Evolutionary conservation across 116 monocot genomes (phyloP), one percentile per base, ranked within the genome.

Genomic region (Trichopus zeylanicus): DNA sequence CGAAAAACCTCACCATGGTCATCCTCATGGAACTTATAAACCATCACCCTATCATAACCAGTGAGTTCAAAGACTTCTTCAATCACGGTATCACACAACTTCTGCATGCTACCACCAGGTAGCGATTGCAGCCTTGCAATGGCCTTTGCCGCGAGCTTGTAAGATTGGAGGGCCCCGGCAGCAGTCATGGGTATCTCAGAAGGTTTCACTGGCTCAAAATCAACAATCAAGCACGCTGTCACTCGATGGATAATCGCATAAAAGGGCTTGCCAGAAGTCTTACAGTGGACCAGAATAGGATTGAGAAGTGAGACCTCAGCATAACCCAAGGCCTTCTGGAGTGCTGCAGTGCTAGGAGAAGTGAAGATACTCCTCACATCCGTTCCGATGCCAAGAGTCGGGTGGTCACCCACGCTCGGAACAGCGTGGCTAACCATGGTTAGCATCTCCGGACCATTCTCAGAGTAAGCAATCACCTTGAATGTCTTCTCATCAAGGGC

Each of bases 11-110:
- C 93, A 2, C 88, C 88, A 53, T 93, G 93, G 12, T 93, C 93
- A 49, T 93, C 93, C 19, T 93, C 93, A 48, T 93, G 93, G 62
- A 93, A 93, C 67, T 68, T 81, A 42, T 88, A 93, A 53, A 70
- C 74, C 93, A 93, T 93, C 15, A 88, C 93, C 33, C 93, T 71
- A 46, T 93, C 93, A 31, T 88, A 93, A 0, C 93, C 93, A 0
- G 85, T 93, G 25, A 93, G 82, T 28, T 93, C 85, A 42, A 84
- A 79, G 28, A 93, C 82, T 55, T 93, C 88, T 31, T 80, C 53
- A 6, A 80, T 67, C 0, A 88, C 75, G 0, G 80, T 60, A 11
- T 78, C 62, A 46, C 87, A 92, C 0, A 92, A 68, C 22, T 19
- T 67, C 65, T 75, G 61, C 54, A 92, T 78, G 71, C 72, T 76